Evolutionary conservation across 2,329 filamentous ascomycete species (phyloP).

Genomic region (Aurifilum marmelostoma): DNA sequence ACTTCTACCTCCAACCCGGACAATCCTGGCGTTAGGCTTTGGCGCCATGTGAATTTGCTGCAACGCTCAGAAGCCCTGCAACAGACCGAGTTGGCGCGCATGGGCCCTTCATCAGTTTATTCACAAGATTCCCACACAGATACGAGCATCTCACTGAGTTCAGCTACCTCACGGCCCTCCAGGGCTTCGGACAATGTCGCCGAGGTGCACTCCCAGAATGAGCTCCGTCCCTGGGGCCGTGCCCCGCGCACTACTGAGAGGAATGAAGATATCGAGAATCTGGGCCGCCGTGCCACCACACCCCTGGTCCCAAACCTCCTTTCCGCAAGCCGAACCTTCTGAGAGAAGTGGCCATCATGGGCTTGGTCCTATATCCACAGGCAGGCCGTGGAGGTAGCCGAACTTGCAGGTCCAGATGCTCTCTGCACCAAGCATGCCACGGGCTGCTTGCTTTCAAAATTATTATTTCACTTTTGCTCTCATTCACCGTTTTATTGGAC

Average conservation of each 20-base stretch:
- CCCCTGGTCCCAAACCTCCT: neutral
- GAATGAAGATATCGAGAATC: neutral
- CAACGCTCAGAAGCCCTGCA: too few species aligned
- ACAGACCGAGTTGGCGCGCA: neutral
- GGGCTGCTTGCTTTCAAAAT: neutral
- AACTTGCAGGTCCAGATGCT: too few species aligned
- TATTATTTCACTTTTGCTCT: neutral
- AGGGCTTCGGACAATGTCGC: neutral
- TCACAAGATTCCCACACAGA: neutral
- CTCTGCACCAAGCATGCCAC: neutral
- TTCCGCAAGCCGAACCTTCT: neutral
- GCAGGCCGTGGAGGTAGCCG: neutral
- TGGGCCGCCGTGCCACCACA: neutral
- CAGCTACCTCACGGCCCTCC: neutral
- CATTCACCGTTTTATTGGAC: neutral
- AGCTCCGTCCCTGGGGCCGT: neutral
- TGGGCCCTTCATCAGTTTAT: neutral
- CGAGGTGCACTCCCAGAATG: neutral
- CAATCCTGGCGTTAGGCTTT: neutral
- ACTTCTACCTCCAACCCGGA: neutral
- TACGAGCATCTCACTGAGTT: conserved; percentile 12
- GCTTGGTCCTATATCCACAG: neutral
- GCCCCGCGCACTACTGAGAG: neutral
- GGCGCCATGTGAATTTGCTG: neutral
- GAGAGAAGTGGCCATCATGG: neutral